phyloP scores from a whole-genome alignment of 495 filamentous ascomycete species.

The Penicillium coffeae region DNA sequence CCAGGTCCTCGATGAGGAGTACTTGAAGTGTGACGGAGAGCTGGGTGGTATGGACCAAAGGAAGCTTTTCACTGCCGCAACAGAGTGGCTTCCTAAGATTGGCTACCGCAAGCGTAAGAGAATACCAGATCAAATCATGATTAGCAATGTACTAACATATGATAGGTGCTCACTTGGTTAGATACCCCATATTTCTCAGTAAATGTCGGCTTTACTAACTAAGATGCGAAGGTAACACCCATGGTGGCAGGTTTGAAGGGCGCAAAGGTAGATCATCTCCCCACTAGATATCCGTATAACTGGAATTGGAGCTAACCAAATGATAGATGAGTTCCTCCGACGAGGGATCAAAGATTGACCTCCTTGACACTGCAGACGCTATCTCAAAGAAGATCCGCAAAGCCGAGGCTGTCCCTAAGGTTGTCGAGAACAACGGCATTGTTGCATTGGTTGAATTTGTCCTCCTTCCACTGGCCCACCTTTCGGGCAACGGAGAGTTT shows the following conservation, averaged over 20 bases:
- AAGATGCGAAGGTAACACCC: slow-evolving; percentile 57
- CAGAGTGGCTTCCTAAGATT: slow-evolving; percentile 44
- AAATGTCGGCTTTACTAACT: not conserved
- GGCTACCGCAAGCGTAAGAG: slow-evolving; percentile 44
- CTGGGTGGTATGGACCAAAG: slow-evolving; percentile 49
- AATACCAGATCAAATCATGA: not conserved
- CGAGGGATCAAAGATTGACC: slow-evolving; percentile 64
- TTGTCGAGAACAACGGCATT: slow-evolving; percentile 81
- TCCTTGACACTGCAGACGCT: slow-evolving; percentile 70
- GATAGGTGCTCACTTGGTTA: slow-evolving; percentile 54
- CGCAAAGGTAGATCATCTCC: slow-evolving; percentile 50
- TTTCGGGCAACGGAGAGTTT: slow-evolving; percentile 36
- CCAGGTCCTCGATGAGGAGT: slow-evolving; percentile 85
- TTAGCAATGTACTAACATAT: not conserved
- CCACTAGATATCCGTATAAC: not conserved
- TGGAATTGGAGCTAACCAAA: not conserved
- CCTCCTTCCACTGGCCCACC: slow-evolving; percentile 63
- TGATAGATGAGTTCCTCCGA: not conserved
- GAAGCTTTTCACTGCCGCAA: slow-evolving; percentile 83
- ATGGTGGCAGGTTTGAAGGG: slow-evolving; percentile 84
- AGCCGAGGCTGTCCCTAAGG: slow-evolving; percentile 67
- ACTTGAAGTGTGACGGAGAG: slow-evolving; percentile 80
- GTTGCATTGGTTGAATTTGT: slow-evolving; percentile 80
- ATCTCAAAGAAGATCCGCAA: slow-evolving; percentile 74
- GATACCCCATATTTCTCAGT: not conserved